Evolutionary conservation across 257 asterid genomes (phyloP).

Genomic region (Knoxia roxburghii): DNA sequence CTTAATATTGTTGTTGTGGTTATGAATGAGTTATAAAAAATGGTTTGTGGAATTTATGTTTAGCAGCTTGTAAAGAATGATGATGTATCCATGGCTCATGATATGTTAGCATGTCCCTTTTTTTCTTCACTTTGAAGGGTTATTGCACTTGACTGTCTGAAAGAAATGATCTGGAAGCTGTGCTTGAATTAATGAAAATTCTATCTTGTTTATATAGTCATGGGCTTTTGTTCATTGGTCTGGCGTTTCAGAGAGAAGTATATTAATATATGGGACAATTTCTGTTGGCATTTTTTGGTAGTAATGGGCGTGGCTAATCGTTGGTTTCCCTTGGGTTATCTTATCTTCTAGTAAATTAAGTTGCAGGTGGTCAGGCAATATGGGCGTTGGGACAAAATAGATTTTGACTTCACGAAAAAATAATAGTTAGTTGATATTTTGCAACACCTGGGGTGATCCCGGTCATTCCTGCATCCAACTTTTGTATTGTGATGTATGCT

Average conservation of each 20-base stretch:
- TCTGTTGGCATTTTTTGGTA: neutral
- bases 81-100: neutral
- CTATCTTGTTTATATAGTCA: neutral
- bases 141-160: neutral
- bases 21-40: neutral
- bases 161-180: neutral
- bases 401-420: neutral
- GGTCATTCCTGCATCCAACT: neutral
- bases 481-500: neutral
- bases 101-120: neutral
- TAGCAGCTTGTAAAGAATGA: neutral
- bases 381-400: neutral
- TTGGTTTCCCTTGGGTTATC: neutral
- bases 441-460: neutral
- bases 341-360: neutral
- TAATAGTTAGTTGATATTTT: too few species aligned
- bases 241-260: neutral
- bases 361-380: neutral
- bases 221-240: neutral
- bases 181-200: neutral
- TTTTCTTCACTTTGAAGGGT: neutral
- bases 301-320: too few species aligned
- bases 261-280: neutral
- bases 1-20: constrained; percentile 1
- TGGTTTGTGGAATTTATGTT: neutral